Conservation (phyloP, 805 yeast genomes). For the Saccharomycopsis vini region DNA sequence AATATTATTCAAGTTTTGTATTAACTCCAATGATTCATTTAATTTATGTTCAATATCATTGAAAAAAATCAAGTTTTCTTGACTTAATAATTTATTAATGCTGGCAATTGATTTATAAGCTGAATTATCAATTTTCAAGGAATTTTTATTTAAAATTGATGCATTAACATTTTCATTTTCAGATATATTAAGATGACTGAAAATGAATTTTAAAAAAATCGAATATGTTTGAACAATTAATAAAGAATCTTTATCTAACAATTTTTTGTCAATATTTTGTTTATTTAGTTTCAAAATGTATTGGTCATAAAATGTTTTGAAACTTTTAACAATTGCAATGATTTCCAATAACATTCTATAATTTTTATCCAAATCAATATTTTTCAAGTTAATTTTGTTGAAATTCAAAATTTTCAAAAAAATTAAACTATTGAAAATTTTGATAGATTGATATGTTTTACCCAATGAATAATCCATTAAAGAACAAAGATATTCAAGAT, state of each 20-base stretch:
- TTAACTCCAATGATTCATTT: too few species aligned
- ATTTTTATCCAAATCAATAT: not conserved
- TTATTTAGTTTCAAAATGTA: slow-evolving; percentile 8
- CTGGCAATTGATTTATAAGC: too few species aligned
- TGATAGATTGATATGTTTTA: slow-evolving; percentile 17
- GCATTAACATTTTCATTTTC: not conserved
- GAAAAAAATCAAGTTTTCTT: too few species aligned
- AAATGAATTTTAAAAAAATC: slow-evolving; percentile 6
- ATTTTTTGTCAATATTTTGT: slow-evolving; percentile 3
- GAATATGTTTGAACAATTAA: slow-evolving; percentile 8
- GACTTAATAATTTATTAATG: too few species aligned
- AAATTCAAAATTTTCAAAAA: slow-evolving; percentile 9
- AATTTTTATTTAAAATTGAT: not conserved
- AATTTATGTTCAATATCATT: too few species aligned
- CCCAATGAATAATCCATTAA: slow-evolving; percentile 9
- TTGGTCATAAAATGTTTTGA: slow-evolving; percentile 10
- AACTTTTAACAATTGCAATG: slow-evolving; percentile 12
- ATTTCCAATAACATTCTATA: slow-evolving; percentile 8
- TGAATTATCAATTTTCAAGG: not conserved
- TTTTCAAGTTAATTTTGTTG: not conserved
- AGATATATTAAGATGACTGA: not conserved
- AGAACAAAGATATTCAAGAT: slow-evolving; percentile 1
- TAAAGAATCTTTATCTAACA: slow-evolving; percentile 8
- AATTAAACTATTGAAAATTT: slow-evolving; percentile 6
- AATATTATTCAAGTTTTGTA: too few species aligned